Conservation (phyloP, 2,329 filamentous ascomycete genomes). For the Pseudocercospora fijiensis region DNA sequence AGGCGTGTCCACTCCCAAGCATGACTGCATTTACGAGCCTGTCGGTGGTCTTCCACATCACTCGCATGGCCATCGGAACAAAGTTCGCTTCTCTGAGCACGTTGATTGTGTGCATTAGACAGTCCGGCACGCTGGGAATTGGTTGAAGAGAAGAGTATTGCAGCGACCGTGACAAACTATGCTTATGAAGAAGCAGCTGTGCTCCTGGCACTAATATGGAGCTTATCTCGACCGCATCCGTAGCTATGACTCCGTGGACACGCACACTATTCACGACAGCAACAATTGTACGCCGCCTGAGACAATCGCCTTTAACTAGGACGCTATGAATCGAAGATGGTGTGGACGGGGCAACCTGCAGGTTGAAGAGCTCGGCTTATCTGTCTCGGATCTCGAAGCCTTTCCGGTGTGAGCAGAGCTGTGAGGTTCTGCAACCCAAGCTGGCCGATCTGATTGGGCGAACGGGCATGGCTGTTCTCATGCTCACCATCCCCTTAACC, state of each 20-base stretch:
- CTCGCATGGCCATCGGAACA: background rate
- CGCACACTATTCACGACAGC: background rate
- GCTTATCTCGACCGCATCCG: background rate
- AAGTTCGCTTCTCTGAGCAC: background rate
- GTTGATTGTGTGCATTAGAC: conserved; percentile 2
- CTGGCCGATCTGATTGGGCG: background rate
- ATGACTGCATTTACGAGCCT: background rate
- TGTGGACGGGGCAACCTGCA: conserved; percentile 1
- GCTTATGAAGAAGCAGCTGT: background rate
- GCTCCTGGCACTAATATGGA: background rate
- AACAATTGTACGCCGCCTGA: background rate
- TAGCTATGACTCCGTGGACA: background rate
- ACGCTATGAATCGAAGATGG: background rate
- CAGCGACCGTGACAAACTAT: background rate
- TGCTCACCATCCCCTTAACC: background rate
- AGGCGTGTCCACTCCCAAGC: background rate
- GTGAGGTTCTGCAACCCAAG: background rate
- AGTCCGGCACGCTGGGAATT: background rate
- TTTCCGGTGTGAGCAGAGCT: background rate
- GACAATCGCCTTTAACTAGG: background rate
- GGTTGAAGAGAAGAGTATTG: background rate
- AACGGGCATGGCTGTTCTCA: background rate
- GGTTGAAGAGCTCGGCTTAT: conserved; percentile 3
- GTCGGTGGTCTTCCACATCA: background rate
- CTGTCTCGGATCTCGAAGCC: background rate